Evolutionary conservation across 768 basidiomycete species (phyloP).

Genomic region (Pleurotus giganteus): DNA sequence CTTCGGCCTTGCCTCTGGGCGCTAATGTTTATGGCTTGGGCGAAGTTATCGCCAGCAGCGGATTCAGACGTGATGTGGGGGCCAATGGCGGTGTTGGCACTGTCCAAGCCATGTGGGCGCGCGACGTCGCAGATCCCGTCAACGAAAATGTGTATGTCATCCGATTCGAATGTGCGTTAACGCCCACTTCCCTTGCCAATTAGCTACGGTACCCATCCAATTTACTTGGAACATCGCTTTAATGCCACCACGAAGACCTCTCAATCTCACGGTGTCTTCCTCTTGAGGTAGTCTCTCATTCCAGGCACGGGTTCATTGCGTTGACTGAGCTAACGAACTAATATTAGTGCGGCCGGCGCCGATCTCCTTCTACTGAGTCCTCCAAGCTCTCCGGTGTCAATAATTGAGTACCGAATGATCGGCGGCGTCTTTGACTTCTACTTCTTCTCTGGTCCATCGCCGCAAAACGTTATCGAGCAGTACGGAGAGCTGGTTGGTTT

Average conservation of each 20-base stretch:
- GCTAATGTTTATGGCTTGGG: conserved; percentile 81
- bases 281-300: conserved; percentile 49
- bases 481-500: conserved; percentile 49
- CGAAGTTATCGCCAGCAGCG: conserved; percentile 71
- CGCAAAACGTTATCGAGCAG: conserved; percentile 45
- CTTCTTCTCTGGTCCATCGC: conserved; percentile 61
- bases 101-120: conserved; percentile 67
- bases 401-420: conserved; percentile 70
- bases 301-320: no score
- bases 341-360: conserved; percentile 63
- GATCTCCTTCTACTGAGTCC: conserved; percentile 71
- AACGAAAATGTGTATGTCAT: conserved; percentile 61
- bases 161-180: neutral
- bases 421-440: conserved; percentile 80
- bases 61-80: conserved; percentile 62
- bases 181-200: no score
- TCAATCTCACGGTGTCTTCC: conserved; percentile 73
- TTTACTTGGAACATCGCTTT: conserved; percentile 76
- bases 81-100: conserved; percentile 48
- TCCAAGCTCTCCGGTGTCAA: conserved; percentile 47
- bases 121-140: conserved; percentile 59
- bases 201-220: conserved; percentile 71
- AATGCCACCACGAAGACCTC: conserved; percentile 46
- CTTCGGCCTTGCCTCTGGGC: conserved; percentile 61
- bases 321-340: no score